A percentile compares a stretch with the other conserved stretches of the same genome.
Evolutionary conservation across 805 yeast species (phyloP).

Genomic region (Isabelozyma gotoi): DNA sequence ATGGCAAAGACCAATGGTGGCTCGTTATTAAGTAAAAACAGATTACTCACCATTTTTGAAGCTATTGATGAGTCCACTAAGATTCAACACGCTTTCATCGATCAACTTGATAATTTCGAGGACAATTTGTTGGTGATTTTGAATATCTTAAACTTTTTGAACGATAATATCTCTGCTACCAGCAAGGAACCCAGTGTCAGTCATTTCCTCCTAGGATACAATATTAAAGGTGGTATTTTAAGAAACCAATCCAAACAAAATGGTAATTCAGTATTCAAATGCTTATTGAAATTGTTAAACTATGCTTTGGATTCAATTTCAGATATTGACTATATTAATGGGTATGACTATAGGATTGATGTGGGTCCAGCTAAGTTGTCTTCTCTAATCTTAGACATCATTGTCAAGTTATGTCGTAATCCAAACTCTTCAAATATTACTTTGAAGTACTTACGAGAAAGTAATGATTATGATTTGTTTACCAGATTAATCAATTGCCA

Average conservation of each 20-base stretch:
- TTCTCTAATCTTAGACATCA: constrained; percentile 56
- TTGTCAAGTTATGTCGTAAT: constrained; percentile 61
- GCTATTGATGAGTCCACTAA: constrained; percentile 77
- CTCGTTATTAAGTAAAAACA: constrained; percentile 46
- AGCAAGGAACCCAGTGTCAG: constrained; percentile 52
- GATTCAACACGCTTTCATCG: constrained; percentile 69
- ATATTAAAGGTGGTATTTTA: constrained; percentile 43
- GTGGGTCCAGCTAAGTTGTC: constrained; percentile 59
- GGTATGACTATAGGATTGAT: constrained; percentile 38
- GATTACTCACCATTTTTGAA: constrained; percentile 68
- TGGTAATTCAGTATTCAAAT: constrained; percentile 53
- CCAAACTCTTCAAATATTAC: constrained; percentile 52
- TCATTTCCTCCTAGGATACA: constrained; percentile 80
- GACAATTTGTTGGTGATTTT: constrained; percentile 51
- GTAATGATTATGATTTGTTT: constrained; percentile 41
- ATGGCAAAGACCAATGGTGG: constrained; percentile 15
- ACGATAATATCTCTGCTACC: constrained; percentile 41
- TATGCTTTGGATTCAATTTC: constrained; percentile 45
- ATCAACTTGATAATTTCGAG: constrained; percentile 52
- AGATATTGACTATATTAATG: constrained; percentile 33
- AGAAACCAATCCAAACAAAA: constrained; percentile 53
- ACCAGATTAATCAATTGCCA: constrained; percentile 50
- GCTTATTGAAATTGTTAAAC: constrained; percentile 51
- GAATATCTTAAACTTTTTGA: constrained; percentile 58
- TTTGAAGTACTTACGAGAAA: constrained; percentile 52